Evolutionary conservation across 768 basidiomycete species (phyloP).

Genomic region (Trametes meyenii): DNA sequence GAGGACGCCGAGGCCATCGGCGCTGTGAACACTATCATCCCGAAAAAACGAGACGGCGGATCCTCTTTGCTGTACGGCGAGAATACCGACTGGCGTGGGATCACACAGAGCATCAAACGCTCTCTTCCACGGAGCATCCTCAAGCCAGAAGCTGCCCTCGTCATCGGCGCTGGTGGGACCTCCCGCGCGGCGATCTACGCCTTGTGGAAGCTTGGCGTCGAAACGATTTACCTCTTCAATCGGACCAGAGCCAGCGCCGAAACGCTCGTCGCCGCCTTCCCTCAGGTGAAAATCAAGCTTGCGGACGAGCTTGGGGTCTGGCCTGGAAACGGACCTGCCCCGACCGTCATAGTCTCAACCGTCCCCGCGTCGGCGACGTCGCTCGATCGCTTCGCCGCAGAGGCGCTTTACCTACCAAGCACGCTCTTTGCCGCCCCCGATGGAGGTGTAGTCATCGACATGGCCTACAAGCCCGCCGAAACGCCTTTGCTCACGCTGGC

Average conservation of each 20-base stretch:
- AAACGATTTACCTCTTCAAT: slow-evolving; percentile 84
- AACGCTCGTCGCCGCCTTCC: slow-evolving; percentile 68
- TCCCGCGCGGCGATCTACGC: slow-evolving; percentile 95
- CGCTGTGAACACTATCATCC: slow-evolving; percentile 93
- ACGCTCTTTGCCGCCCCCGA: slow-evolving; percentile 58
- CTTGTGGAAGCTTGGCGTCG: slow-evolving; percentile 66
- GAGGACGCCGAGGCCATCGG: slow-evolving; percentile 85
- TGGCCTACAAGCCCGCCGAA: slow-evolving; percentile 90
- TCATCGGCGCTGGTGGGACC: slow-evolving; percentile 96
- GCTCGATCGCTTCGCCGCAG: slow-evolving; percentile 30
- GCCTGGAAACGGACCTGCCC: slow-evolving; percentile 47
- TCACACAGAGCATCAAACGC: slow-evolving; percentile 56
- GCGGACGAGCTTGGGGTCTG: slow-evolving; percentile 61
- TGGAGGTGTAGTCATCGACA: slow-evolving; percentile 85
- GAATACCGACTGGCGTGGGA: slow-evolving; percentile 96
- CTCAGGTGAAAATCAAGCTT: slow-evolving; percentile 59
- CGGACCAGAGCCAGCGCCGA: slow-evolving; percentile 77
- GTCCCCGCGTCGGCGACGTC: slow-evolving; percentile 75
- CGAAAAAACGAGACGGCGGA: slow-evolving; percentile 45
- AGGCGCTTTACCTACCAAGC: slow-evolving; percentile 53
- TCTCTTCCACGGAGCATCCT: slow-evolving; percentile 42
- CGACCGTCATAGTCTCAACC: slow-evolving; percentile 84
- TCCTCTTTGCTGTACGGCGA: slow-evolving; percentile 74
- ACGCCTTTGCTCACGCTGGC: slow-evolving; percentile 82
- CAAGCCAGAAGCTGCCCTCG: slow-evolving; percentile 59